These are phyloP conservation scores for Polyporus arcularius DNA, from an alignment of 768 basidiomycete species.

Conservation along the genomic window DNA sequence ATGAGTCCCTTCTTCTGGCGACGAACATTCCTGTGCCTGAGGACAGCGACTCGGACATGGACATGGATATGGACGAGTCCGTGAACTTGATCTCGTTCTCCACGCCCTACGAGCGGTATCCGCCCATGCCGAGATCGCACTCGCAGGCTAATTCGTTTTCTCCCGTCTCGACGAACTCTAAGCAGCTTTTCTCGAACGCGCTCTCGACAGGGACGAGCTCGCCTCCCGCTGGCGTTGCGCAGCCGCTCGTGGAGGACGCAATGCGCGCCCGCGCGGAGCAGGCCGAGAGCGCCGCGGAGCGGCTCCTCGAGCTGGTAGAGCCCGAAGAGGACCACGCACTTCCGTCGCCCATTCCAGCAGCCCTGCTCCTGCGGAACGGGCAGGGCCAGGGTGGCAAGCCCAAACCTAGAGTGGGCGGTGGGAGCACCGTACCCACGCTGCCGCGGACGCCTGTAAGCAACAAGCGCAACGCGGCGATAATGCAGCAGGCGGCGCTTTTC, in stretches of 20 bases:
- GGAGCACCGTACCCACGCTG: constrained; percentile 26
- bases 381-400: constrained; percentile 24
- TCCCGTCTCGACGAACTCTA: constrained; percentile 50
- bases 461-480: constrained; percentile 45
- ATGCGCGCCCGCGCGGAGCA: constrained; percentile 87
- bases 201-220: constrained; percentile 51
- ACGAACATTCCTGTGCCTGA: constrained; percentile 76
- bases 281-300: constrained; percentile 90
- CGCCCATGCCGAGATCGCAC: constrained; percentile 39
- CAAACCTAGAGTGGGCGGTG: constrained; percentile 8
- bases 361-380: constrained; percentile 47
- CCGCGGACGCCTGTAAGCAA: constrained; percentile 71
- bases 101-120: constrained; percentile 55
- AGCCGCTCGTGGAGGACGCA: constrained; percentile 76
- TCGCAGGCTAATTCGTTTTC: constrained; percentile 53
- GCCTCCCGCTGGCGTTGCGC: constrained; percentile 42
- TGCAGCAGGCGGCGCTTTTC: constrained; percentile 79
- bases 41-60: constrained; percentile 68
- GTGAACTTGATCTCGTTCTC: constrained; percentile 74
- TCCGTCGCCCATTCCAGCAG: constrained; percentile 55
- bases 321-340: constrained; percentile 63
- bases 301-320: constrained; percentile 83
- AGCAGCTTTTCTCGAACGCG: constrained; percentile 53
- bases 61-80: constrained; percentile 43
- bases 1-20: constrained; percentile 67